phyloP scores from a whole-genome alignment of 2,329 filamentous ascomycete species.

The Clarireedia homoeocarpa region DNA sequence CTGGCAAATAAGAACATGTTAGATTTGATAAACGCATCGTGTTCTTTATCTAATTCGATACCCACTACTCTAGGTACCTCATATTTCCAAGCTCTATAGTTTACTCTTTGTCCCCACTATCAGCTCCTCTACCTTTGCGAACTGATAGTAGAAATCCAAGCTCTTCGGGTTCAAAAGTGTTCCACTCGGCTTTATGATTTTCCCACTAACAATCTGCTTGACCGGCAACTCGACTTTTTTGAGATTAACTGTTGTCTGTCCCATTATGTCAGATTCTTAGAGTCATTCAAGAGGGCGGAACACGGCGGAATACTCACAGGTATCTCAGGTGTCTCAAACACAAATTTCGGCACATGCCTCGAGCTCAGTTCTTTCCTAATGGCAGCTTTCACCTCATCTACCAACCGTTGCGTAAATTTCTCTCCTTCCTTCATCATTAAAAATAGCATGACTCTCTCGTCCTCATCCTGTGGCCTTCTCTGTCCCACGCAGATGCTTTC shows the following conservation, averaged over 20 bases:
- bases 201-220: conserved; percentile 75
- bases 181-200: conserved; percentile 64
- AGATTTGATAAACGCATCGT: too few relatives aligned
- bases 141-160: conserved; percentile 71
- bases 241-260: conserved; percentile 70
- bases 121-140: conserved; percentile 62
- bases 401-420: conserved; percentile 45
- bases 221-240: conserved; percentile 83
- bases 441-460: conserved; percentile 53
- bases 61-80: too few relatives aligned
- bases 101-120: background rate
- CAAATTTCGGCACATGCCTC: conserved; percentile 68
- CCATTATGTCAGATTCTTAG: background rate
- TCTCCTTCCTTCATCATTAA: conserved; percentile 51
- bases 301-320: conserved; percentile 47
- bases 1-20: too few relatives aligned
- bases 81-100: background rate
- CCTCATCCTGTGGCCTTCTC: conserved; percentile 49
- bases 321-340: conserved; percentile 76
- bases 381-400: conserved; percentile 50
- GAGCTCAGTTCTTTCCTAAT: conserved; percentile 61
- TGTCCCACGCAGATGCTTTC: conserved; percentile 80
- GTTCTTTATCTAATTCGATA: too few relatives aligned
- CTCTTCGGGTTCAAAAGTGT: conserved; percentile 71
- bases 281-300: background rate